A percentile compares a stretch with the other conserved stretches of the same genome.
phyloP scores from a whole-genome alignment of 805 yeast genomes.

The Komagataella ulmi region DNA sequence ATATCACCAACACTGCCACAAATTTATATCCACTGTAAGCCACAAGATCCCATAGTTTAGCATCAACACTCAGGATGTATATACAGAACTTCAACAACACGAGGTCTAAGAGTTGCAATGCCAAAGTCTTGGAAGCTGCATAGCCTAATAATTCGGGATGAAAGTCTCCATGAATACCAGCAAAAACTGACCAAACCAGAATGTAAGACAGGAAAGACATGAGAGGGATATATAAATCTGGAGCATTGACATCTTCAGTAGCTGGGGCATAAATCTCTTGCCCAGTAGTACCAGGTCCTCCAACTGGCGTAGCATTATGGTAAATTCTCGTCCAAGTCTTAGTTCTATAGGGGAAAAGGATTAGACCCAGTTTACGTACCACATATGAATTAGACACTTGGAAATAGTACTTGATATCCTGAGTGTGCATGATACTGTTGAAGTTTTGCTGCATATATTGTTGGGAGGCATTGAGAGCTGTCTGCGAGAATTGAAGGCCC shows the following conservation, averaged over 20 bases:
- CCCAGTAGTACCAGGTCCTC: not conserved
- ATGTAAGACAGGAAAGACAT: conserved; percentile 90
- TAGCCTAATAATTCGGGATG: conserved; percentile 89
- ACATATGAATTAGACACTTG: conserved; percentile 88
- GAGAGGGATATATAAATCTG: conserved; percentile 89
- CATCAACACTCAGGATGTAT: conserved; percentile 59
- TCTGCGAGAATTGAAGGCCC: conserved; percentile 82
- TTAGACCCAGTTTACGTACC: conserved; percentile 51
- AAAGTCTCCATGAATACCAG: conserved; percentile 80
- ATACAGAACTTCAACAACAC: conserved; percentile 67
- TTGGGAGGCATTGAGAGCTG: conserved; percentile 72
- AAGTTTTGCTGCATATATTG: conserved; percentile 67
- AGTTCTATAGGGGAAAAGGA: conserved; percentile 78
- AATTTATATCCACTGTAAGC: conserved; percentile 93
- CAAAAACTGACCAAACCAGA: conserved; percentile 67
- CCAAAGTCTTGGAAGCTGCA: conserved; percentile 75
- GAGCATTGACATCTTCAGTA: conserved; percentile 80
- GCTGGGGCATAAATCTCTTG: conserved; percentile 53
- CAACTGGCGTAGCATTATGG: conserved; percentile 14
- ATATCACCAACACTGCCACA: conserved; percentile 56
- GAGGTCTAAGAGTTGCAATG: conserved; percentile 69
- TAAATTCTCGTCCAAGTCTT: conserved; percentile 64
- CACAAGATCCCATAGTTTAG: conserved; percentile 69
- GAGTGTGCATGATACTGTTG: conserved; percentile 32
- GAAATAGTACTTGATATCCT: conserved; percentile 73